Evolutionary conservation across 1,139 yeast species (phyloP), one percentile per base, ranked within the genome.

Genomic region (Lipomyces yarrowii): DNA sequence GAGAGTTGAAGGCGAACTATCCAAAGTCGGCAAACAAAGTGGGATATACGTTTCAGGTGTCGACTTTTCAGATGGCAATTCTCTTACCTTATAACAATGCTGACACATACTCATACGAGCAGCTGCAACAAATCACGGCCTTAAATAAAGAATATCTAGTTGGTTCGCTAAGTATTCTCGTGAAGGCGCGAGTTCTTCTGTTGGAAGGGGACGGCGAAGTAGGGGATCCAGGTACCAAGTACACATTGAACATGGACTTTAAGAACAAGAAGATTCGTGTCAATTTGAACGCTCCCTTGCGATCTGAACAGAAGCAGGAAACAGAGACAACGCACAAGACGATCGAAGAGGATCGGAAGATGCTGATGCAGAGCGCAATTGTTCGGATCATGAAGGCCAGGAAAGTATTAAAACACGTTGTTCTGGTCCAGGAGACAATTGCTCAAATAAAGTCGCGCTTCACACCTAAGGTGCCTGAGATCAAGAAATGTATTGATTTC

Each of bases 371-470:
- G 75, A 97, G 98, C 1, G 90, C 96, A 74, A 91, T 94, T 78
- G 99, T 94, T 57, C 86, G 99, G 74, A 91, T 94, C 74, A 94
- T 94, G 98, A 94, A 94, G 80, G 93, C 97, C 0, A 85, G 98
- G 75, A 90, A 92, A 77, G 83, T 83, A 61, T 82, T 91, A 73
- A 86, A 87, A 70, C 98, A 92, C 76, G 89, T 89, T 61, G 88
- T 88, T 63, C 83, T 94, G 74, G 87, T 93, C 62, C 91, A 90
- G 73, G 98, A 94, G 77, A 96, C 94, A 53, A 87, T 91, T 72
- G 90, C 91, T 64, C 97, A 92, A 77, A 86, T 97, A 6, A 87
- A 87, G 74, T 86, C 89, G 67, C 83, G 98, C 73, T 94, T 94
- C 82, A 86, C 85, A 73, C 98, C 98, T 6, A 87, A 88, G 70